Percentiles rank a stretch among this genome's conserved stretches.
phyloP scores from a whole-genome alignment of 768 basidiomycete genomes.

The Phylloporus sp. region DNA sequence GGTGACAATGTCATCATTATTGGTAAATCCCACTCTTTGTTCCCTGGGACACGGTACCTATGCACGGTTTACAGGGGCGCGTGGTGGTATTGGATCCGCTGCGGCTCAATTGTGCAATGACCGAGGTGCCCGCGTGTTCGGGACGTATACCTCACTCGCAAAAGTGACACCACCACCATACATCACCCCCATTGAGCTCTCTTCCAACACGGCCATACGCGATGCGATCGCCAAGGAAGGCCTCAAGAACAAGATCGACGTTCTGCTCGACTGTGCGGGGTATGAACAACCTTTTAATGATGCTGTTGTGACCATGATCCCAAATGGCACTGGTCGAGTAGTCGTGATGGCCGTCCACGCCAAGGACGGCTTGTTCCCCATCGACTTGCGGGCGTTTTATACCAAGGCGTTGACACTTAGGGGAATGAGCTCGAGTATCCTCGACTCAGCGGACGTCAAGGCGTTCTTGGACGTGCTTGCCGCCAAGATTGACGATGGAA shows the following conservation, averaged over 20 bases:
- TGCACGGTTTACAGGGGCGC: conserved; percentile 23
- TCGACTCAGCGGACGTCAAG: conserved; percentile 23
- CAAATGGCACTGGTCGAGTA: conserved; percentile 30
- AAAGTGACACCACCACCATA: conserved; percentile 23
- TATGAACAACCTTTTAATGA: conserved; percentile 33
- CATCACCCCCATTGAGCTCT: conserved; percentile 31
- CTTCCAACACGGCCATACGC: conserved; percentile 29
- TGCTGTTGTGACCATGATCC: conserved; percentile 32
- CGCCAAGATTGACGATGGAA: conserved; percentile 28
- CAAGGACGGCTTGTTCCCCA: conserved; percentile 28
- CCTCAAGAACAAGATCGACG: conserved; percentile 31
- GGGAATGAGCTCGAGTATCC: conserved; percentile 29
- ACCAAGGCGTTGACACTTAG: conserved; percentile 30
- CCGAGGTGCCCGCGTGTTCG: conserved; percentile 31
- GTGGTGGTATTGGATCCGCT: conserved; percentile 34
- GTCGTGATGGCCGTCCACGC: conserved; percentile 35
- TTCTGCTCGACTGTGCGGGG: conserved; percentile 33
- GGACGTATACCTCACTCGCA: conserved; percentile 32
- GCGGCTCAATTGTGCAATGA: conserved; percentile 32
- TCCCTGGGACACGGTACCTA: not conserved
- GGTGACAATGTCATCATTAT: conserved; percentile 34
- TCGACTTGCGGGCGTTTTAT: conserved; percentile 32
- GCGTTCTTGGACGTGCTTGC: conserved; percentile 27
- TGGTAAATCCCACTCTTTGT: conserved; percentile 10
- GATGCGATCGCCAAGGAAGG: conserved; percentile 24